A percentile compares a stretch with the other conserved stretches of the same genome.
These are phyloP conservation scores for Rhizomucor miehei DNA, from an alignment of 371 early-diverging fungal genomes.

Conservation along the genomic window DNA sequence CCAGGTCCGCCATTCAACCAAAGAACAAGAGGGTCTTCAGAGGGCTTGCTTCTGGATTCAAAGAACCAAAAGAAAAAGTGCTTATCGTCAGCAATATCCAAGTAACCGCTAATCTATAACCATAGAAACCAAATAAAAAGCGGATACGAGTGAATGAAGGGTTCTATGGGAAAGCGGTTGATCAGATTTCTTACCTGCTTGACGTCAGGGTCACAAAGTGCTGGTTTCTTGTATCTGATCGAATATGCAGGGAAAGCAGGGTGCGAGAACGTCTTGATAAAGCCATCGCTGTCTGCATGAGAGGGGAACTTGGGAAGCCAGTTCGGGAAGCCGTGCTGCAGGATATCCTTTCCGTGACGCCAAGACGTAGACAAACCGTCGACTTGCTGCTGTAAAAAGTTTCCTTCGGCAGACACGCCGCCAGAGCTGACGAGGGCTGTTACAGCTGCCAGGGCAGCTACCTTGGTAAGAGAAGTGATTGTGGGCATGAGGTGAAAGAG, in stretches of 20 bases:
- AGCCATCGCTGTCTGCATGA: neutral
- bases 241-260: constrained; percentile 70
- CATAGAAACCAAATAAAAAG: neutral
- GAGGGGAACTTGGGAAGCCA: constrained; percentile 10
- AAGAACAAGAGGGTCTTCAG: constrained; percentile 65
- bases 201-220: constrained; percentile 68
- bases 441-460: constrained; percentile 7
- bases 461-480: constrained; percentile 23
- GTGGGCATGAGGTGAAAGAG: constrained; percentile 22
- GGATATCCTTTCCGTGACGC: constrained; percentile 20
- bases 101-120: constrained; percentile 67
- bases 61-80: constrained; percentile 78
- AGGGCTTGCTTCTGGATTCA: constrained; percentile 66
- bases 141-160: neutral
- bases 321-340: constrained; percentile 6
- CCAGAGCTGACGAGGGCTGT: constrained; percentile 17
- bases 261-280: constrained; percentile 44
- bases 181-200: constrained; percentile 44
- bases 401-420: constrained; percentile 17
- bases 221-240: constrained; percentile 71
- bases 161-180: neutral
- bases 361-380: constrained; percentile 21
- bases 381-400: constrained; percentile 22
- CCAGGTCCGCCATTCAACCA: constrained; percentile 85
- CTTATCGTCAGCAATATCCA: constrained; percentile 65